These are phyloP conservation scores for Elongisporangium undulatum DNA, from an alignment of 352 stramenopile species.

Conservation along the genomic window DNA sequence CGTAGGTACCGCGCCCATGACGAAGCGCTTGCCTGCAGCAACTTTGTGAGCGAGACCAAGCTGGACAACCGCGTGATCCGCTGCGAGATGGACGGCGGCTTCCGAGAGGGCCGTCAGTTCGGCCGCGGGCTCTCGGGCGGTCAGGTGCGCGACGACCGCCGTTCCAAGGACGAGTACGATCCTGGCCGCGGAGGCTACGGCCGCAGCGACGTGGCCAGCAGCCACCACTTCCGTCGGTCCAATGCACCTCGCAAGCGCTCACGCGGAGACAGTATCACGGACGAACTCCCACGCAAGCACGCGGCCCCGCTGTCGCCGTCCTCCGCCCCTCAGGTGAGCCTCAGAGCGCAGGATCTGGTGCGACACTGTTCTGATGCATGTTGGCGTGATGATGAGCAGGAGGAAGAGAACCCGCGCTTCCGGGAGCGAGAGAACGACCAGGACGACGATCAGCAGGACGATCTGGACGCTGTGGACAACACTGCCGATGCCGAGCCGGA, in stretches of 20 bases:
- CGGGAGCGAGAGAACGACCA: constrained; percentile 41
- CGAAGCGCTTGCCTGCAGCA: constrained; percentile 66
- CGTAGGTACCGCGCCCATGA: constrained; percentile 60
- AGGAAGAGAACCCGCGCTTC: constrained; percentile 64
- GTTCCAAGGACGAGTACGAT: constrained; percentile 85
- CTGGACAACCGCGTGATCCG: constrained; percentile 86
- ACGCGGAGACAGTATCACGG: constrained; percentile 39
- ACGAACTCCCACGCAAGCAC: constrained; percentile 36
- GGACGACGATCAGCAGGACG: constrained; percentile 17
- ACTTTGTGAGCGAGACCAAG: constrained; percentile 86
- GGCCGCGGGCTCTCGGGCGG: constrained; percentile 75
- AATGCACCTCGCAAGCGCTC: constrained; percentile 40
- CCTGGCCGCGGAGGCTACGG: constrained; percentile 75
- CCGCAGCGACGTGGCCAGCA: constrained; percentile 48
- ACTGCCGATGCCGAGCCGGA: neutral
- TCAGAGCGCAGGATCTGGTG: neutral
- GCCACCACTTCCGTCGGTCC: constrained; percentile 69
- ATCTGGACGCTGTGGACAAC: constrained; percentile 3
- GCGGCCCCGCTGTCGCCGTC: constrained; percentile 17
- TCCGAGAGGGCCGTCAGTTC: constrained; percentile 83
- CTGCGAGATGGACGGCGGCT: constrained; percentile 87
- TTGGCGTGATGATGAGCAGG: constrained; percentile 3
- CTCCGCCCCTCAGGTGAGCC: constrained; percentile 10
- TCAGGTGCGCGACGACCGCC: constrained; percentile 81
- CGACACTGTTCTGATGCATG: neutral